A percentile compares a stretch with the other conserved stretches of the same genome.
Evolutionary conservation across 768 basidiomycete genomes (phyloP).

Genomic region (Xerocomellus dryophilus): DNA sequence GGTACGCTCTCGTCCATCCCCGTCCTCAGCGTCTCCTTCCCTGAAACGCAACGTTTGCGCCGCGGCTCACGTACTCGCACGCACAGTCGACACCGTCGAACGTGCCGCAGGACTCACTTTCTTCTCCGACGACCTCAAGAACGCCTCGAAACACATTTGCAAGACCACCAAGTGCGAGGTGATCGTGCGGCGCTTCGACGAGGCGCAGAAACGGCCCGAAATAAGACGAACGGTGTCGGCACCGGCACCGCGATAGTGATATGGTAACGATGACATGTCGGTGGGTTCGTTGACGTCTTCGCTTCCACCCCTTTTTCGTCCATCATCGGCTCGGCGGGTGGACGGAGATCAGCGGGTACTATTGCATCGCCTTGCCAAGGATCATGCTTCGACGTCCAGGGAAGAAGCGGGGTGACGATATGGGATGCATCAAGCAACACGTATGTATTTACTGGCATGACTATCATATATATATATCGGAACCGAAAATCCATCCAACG

Average conservation of each 20-base stretch:
- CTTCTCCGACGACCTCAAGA: conserved; percentile 81
- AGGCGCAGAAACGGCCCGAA: conserved; percentile 68
- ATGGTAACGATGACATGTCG: neutral
- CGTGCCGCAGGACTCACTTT: conserved; percentile 81
- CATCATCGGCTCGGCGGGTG: too few species aligned
- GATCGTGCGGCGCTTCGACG: conserved; percentile 86
- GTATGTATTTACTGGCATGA: conserved; percentile 21
- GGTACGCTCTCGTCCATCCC: conserved; percentile 39
- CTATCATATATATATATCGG: conserved; percentile 21
- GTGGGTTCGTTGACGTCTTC: conserved; percentile 4
- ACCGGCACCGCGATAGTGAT: conserved; percentile 4
- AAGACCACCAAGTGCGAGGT: conserved; percentile 85
- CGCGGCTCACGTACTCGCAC: neutral
- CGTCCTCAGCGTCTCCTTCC: too few species aligned
- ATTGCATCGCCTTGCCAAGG: too few species aligned
- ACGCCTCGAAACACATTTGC: conserved; percentile 80
- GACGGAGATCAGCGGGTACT: neutral
- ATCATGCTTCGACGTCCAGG: neutral
- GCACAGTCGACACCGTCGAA: conserved; percentile 91
- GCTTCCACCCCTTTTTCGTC: neutral
- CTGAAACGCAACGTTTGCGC: too few species aligned
- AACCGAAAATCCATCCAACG: conserved; percentile 6
- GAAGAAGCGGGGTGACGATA: neutral
- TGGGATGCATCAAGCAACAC: conserved; percentile 29
- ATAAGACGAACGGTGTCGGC: conserved; percentile 52